A percentile compares a stretch with the other conserved stretches of the same genome.
Evolutionary conservation across 2,329 filamentous ascomycete species (phyloP).

Genomic region (Zymoseptoria pseudotritici): DNA sequence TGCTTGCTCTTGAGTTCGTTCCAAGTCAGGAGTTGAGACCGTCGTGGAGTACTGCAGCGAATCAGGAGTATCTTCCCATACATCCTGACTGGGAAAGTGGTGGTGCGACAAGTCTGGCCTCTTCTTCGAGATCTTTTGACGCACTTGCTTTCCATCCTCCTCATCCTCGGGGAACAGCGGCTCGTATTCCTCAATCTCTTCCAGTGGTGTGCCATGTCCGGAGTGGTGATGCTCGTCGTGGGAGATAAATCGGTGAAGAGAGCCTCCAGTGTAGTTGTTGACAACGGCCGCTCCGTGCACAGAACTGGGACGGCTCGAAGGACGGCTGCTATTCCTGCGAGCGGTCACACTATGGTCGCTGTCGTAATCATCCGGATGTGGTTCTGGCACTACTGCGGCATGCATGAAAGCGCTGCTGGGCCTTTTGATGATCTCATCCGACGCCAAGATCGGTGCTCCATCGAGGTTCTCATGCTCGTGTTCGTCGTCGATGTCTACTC

Average conservation of each 20-base stretch:
- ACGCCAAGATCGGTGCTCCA: conserved; percentile 74
- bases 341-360: conserved; percentile 29
- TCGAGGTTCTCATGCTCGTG: conserved; percentile 51
- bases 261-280: conserved; percentile 41
- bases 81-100: conserved; percentile 86
- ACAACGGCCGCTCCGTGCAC: conserved; percentile 31
- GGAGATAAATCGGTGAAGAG: conserved; percentile 48
- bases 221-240: conserved; percentile 41
- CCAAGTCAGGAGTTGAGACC: conserved; percentile 65
- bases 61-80: conserved; percentile 93
- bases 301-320: conserved; percentile 56
- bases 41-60: conserved; percentile 71
- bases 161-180: conserved; percentile 78
- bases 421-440: conserved; percentile 76
- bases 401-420: conserved; percentile 60
- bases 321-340: conserved; percentile 53
- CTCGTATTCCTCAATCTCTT: conserved; percentile 90
- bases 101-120: conserved; percentile 42
- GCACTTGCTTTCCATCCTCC: conserved; percentile 48
- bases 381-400: conserved; percentile 72
- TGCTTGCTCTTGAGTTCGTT: conserved; percentile 32
- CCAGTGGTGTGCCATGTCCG: conserved; percentile 59
- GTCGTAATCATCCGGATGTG: conserved; percentile 53
- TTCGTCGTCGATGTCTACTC: conserved; percentile 39
- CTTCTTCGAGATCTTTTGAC: conserved; percentile 51